phyloP scores from a whole-genome alignment of 345 rosid species.

The Camelina laxa region DNA sequence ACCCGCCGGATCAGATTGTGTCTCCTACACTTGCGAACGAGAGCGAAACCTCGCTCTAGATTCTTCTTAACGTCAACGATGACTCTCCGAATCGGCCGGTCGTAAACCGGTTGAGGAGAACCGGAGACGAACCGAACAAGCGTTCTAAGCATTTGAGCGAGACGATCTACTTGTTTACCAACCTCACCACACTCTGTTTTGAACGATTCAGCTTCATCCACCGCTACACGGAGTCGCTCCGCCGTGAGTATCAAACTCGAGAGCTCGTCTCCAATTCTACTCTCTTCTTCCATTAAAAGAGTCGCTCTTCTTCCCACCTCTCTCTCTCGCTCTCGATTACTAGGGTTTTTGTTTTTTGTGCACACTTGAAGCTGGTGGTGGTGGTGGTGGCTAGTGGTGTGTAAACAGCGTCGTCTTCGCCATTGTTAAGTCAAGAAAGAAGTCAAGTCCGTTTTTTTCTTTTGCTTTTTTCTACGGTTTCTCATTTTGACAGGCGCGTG shows the following conservation, averaged over 20 bases:
- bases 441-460: slow-evolving; percentile 22
- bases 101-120: slow-evolving; percentile 63
- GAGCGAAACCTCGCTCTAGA: slow-evolving; percentile 60
- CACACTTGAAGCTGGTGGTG: neutral
- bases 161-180: slow-evolving; percentile 63
- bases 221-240: slow-evolving; percentile 66
- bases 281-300: slow-evolving; percentile 54
- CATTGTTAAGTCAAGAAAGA: neutral
- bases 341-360: neutral
- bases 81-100: slow-evolving; percentile 81
- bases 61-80: slow-evolving; percentile 61
- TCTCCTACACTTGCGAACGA: slow-evolving; percentile 77
- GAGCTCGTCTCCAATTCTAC: slow-evolving; percentile 63
- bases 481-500: slow-evolving; percentile 35
- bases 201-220: slow-evolving; percentile 64
- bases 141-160: slow-evolving; percentile 66
- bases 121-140: slow-evolving; percentile 55
- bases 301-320: too few relatives aligned
- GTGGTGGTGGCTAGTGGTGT: neutral
- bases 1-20: slow-evolving; percentile 68
- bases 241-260: slow-evolving; percentile 54
- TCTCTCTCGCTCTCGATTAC: neutral
- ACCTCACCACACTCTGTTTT: slow-evolving; percentile 62
- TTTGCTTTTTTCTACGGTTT: slow-evolving; percentile 30
- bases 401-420: slow-evolving; percentile 30